Percentiles rank a stretch among this genome's conserved stretches.
phyloP scores from a whole-genome alignment of 768 basidiomycete species.

The Lyophyllum atratum region DNA sequence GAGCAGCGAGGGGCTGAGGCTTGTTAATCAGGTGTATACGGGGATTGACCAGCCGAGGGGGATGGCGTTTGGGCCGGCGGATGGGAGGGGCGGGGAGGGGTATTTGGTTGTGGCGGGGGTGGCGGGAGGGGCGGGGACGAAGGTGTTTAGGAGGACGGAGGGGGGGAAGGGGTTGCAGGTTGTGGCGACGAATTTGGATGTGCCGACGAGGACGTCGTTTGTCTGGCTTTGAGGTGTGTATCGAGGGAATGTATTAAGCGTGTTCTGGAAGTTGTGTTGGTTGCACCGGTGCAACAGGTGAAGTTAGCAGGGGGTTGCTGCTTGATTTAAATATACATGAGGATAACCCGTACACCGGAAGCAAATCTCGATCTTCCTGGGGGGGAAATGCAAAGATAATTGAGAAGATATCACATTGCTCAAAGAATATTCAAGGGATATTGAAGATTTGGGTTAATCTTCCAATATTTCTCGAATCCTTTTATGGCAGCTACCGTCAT shows the following conservation, averaged over 20 bases:
- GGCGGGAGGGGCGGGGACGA: constrained; percentile 54
- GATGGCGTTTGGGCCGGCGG: constrained; percentile 57
- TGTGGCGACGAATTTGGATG: constrained; percentile 51
- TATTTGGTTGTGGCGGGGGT: constrained; percentile 55
- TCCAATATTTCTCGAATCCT: no score
- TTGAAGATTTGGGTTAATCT: no score
- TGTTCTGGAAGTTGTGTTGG: no score
- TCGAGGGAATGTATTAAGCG: background rate
- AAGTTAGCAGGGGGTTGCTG: no score
- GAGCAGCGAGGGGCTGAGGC: constrained; percentile 25
- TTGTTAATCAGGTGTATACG: constrained; percentile 57
- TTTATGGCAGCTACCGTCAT: no score
- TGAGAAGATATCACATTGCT: no score
- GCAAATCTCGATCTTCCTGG: no score
- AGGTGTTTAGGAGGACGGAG: constrained; percentile 51
- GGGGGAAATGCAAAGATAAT: no score
- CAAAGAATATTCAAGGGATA: no score
- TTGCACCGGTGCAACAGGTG: no score
- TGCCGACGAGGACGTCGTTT: constrained; percentile 54
- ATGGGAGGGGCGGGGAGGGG: constrained; percentile 48
- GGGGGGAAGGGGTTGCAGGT: constrained; percentile 51
- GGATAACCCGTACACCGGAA: no score
- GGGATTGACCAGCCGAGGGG: constrained; percentile 66
- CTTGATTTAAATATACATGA: no score
- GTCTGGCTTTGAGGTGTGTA: constrained; percentile 39